Base-by-base conservation (phyloP, 148 eudicot species). In the Polygonum aviculare region DNA sequence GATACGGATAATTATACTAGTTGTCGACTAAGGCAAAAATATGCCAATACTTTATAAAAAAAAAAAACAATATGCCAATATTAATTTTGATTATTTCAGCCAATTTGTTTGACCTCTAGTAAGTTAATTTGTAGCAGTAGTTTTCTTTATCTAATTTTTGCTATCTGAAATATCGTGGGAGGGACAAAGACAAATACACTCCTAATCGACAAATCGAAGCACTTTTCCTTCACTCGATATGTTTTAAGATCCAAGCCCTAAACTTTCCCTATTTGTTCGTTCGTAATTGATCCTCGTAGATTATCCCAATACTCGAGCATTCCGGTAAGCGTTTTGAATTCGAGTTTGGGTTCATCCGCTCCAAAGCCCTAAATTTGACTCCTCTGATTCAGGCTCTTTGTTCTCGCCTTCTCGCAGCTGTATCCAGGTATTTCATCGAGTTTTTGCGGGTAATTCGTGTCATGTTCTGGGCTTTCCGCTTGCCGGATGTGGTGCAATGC, bases 391-490 rank as follows among this genome's bases (percentile, higher is more conserved):
- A 31, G 67, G 36, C 26, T 22, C 26, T 60, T 60, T 60, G 36
- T 31, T 60, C 69, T 60, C 15, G 69, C 36, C 15, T 31, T 60
- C 69, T 60, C 15, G 69, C 36, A 60, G 69, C 36, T 22, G 69
- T 12, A 60, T 31, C 12, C 36, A 15, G 72, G 45, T 15, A 36
- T 4, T 67, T 67, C 21, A 10, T 67, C 72, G 44, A 36, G 44
- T 7, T 67, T 67, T 7, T 67, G 40, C 44, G 38, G 72, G 72
- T 67, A 67, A 67, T 67, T 67, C 45, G 71, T 67, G 45, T 1
- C 44, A 36, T 16, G 10, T 5, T 67, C 35, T 59, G 4, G 45
- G 38, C n/a, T 67, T 35, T 65, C 36, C 71, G 19, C 41, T 19
- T 55, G 63, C 21, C 33, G 31, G 63, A 19, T 19, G 33, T 57